Percentiles rank a stretch among this genome's conserved stretches.
Evolutionary conservation across 2,329 filamentous ascomycete species (phyloP).

Genomic region (Fusarium sambucinum): DNA sequence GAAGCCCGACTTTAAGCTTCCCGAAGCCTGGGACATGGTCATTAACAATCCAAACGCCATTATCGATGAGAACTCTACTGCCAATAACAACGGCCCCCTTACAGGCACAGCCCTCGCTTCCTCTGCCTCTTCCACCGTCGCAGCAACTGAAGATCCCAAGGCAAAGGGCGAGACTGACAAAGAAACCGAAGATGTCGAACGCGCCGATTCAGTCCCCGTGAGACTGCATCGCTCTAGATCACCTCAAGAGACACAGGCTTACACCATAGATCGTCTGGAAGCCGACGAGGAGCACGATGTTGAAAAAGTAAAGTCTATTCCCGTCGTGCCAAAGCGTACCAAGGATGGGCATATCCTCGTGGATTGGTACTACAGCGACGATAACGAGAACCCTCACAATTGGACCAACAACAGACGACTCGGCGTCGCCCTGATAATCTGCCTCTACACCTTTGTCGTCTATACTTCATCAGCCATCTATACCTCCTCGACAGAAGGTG

Average conservation of each 20-base stretch:
- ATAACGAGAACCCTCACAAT: constrained; percentile 67
- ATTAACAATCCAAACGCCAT: constrained; percentile 49
- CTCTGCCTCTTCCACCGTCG: constrained; percentile 43
- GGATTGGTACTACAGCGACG: constrained; percentile 67
- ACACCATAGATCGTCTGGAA: constrained; percentile 35
- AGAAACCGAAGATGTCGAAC: constrained; percentile 31
- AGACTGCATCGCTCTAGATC: constrained; percentile 45
- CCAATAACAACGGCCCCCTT: constrained; percentile 18
- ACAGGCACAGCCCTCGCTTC: constrained; percentile 36
- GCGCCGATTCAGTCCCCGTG: constrained; percentile 19
- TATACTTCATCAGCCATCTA: constrained; percentile 64
- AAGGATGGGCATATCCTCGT: constrained; percentile 65
- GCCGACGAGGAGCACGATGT: constrained; percentile 53
- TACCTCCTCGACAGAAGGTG: constrained; percentile 59
- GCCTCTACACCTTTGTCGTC: constrained; percentile 71
- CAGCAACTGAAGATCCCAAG: constrained; percentile 33
- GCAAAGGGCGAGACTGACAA: constrained; percentile 27
- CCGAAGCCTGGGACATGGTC: constrained; percentile 55
- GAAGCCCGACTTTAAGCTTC: constrained; percentile 64
- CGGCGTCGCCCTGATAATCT: constrained; percentile 60
- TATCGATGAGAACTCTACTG: constrained; percentile 30
- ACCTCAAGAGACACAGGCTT: constrained; percentile 38
- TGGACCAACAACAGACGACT: constrained; percentile 61
- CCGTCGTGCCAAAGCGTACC: constrained; percentile 62
- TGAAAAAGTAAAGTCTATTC: constrained; percentile 61